Evolutionary conservation across 331 rosid species (phyloP), one percentile per base, ranked within the genome.

Genomic region (Rosa hybrid): DNA sequence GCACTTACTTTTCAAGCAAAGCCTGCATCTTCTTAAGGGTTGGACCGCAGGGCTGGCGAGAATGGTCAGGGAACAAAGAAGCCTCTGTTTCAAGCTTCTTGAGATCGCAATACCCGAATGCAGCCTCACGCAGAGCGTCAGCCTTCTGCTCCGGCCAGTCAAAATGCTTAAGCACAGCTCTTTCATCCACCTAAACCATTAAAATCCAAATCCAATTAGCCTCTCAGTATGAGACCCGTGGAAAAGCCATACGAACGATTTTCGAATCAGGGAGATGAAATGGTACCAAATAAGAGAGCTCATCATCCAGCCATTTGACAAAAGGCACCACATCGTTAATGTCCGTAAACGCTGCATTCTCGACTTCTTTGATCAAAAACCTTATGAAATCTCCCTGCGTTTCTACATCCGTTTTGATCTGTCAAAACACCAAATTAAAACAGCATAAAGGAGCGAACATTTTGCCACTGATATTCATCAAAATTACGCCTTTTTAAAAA

Each of bases 141-240:
- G 99, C 99, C 80, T 96, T 96, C 46, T 90, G 90, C 90, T 96
- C 99, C 3, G 99, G 99, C 99, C 99, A 96, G 14, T 96, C 83
- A 30, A 96, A 96, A 87, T 96, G 99, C 79, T 96, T 96, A 70
- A 96, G 86, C 83, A 96, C 99, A 20, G 99, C 99, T 84, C 99
- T 93, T 91, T 96, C 99, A 44, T 96, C 99, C 77, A 96, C 98
- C 98, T 94, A 60, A 49, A 79, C 7, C 1, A 68, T 68, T 4
- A 7, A 49, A 12, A 64, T 17, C 16, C 8, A n/a, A 79, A 18
- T 5, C 27, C 16, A 13, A 1, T 44, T 68, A 67, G 71, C 23
- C n/a, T 11, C 3, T 11, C 3, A n/a, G 5, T n/a, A 6, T 3
- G 13, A 14, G 7, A 17, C 27, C 27, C 4, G 7, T 45, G 4